Conservation (phyloP, 306 rosid genomes). For the Prunus kanzakura region DNA sequence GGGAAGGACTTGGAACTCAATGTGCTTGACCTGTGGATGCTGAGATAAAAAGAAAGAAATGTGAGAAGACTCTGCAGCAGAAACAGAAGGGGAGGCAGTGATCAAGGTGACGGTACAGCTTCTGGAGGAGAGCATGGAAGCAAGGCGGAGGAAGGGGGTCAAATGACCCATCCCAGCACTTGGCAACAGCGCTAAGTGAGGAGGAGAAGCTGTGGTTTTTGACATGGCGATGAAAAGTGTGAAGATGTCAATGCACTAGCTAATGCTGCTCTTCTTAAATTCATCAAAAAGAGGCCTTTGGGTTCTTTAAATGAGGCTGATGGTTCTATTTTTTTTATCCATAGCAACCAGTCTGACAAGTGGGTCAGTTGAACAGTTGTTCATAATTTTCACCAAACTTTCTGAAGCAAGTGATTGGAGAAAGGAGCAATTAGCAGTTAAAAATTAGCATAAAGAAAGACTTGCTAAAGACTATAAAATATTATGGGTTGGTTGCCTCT, state of each 20-base stretch:
- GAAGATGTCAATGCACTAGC: neutral
- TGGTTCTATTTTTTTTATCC: neutral
- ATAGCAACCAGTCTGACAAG: neutral
- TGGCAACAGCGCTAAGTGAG: slow-evolving; percentile 30
- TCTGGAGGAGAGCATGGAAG: slow-evolving; percentile 5
- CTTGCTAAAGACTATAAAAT: too few species aligned
- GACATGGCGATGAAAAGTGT: neutral
- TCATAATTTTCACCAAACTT: neutral
- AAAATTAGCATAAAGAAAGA: too few species aligned
- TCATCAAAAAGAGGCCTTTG: too few species aligned
- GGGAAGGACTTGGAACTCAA: slow-evolving; percentile 11
- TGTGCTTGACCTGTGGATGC: slow-evolving; percentile 17
- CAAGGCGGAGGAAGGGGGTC: slow-evolving; percentile 27
- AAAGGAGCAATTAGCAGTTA: too few species aligned
- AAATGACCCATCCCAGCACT: slow-evolving; percentile 33
- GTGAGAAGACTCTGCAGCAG: slow-evolving; percentile 21
- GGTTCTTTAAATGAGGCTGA: neutral
- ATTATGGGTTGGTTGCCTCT: too few species aligned
- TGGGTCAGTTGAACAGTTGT: neutral
- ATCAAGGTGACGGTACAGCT: slow-evolving; percentile 17
- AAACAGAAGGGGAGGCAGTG: slow-evolving; percentile 18
- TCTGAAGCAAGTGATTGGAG: neutral
- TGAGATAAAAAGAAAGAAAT: slow-evolving; percentile 17
- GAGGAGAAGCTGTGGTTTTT: neutral
- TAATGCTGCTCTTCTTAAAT: too few species aligned